Conservation (phyloP, 192 early-diverging fungal genomes). For the Radiomyces spectabilis region DNA sequence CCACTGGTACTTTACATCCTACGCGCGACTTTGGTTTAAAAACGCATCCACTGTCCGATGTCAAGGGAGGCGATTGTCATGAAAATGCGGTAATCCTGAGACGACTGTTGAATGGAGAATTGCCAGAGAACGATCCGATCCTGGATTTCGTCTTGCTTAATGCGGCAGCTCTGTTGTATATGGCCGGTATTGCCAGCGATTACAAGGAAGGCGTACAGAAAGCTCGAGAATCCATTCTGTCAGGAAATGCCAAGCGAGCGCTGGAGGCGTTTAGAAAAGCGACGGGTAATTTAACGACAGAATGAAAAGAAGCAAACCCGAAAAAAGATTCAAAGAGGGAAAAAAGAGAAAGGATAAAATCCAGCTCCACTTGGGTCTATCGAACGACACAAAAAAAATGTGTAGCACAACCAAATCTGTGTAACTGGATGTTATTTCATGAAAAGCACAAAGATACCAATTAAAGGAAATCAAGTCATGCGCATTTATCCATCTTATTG, state of each 20-base stretch:
- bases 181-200: constrained; percentile 64
- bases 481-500: no score
- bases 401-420: no score
- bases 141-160: constrained; percentile 93
- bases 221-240: constrained; percentile 64
- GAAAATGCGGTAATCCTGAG: constrained; percentile 72
- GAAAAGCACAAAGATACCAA: background rate
- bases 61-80: constrained; percentile 59
- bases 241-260: constrained; percentile 56
- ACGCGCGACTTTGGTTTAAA: constrained; percentile 78
- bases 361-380: background rate
- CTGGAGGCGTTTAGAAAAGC: constrained; percentile 59
- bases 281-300: constrained; percentile 10
- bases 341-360: background rate
- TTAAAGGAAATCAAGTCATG: background rate
- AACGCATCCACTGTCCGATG: constrained; percentile 60
- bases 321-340: background rate
- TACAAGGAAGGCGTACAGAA: constrained; percentile 72
- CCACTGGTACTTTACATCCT: constrained; percentile 61
- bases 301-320: no score
- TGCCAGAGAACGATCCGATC: constrained; percentile 57
- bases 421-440: no score
- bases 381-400: background rate
- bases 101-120: constrained; percentile 57
- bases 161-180: constrained; percentile 76